Evolutionary conservation across 2,329 filamentous ascomycete genomes (phyloP), one percentile per base, ranked within the genome.

Genomic region (Cryoendolithus antarcticus): DNA sequence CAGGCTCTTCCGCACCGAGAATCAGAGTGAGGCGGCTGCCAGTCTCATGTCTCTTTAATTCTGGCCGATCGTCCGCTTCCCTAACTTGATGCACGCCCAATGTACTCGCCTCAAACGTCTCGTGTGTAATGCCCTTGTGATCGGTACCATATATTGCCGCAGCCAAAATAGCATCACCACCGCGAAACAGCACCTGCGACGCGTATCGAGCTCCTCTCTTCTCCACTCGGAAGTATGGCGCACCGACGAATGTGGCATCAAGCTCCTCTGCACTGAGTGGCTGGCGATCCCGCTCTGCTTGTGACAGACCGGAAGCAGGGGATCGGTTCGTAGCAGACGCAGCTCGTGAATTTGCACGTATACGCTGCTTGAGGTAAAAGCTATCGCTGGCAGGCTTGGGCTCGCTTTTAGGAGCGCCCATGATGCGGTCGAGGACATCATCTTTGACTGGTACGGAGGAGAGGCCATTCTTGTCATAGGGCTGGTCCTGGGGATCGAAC

Each of bases 211-310:
- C 32, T 13, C 31, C 33, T 6, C 32, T 30, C 12, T 43, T 37
- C 2, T 34, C 38, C 8, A 55, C 44, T 1, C 40, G 41, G 41
- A 57, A 56, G 31, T 48, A 46, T 3, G 54, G 53, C 29, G 52
- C 53, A 15, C 54, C 54, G 9, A 44, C 42, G 33, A 56, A 54
- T 45, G 52, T 51, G 6, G 41, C 34, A 5, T 48, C 37, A 4
- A 55, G 34, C 6, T 55, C 47, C 9, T 47, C 41, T 11, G 40
- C 35, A 2, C 39, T 47, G 30, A 55, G 37, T 9, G 32, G 33
- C 36, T 36, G 21, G 24, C 33, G n/a, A 9, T n/a, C 24, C 4
- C 37, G 34, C 8, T 24, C 10, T n/a, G 11, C 19, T 4, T 21
- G 12, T n/a, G 15, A 21, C 21, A 24, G 10, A 27, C 21, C 30